These are phyloP conservation scores for Primulina tabacum DNA, from an alignment of 257 asterid species.

Conservation along the genomic window DNA sequence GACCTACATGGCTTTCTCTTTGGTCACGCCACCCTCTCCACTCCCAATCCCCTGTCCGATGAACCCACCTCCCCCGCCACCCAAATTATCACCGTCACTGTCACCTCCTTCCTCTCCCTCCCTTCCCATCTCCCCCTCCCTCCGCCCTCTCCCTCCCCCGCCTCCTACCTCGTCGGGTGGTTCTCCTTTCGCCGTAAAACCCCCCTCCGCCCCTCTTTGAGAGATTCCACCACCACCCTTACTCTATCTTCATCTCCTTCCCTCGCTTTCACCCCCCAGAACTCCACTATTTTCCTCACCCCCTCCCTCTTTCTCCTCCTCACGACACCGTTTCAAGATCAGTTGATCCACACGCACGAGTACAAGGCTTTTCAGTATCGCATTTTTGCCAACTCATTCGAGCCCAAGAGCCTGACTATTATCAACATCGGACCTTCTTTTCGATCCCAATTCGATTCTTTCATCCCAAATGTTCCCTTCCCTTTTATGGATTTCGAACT, in stretches of 20 bases:
- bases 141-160: slow-evolving; percentile 13
- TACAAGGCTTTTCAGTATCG: slow-evolving; percentile 67
- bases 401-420: slow-evolving; percentile 54
- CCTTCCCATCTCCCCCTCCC: slow-evolving; percentile 31
- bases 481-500: slow-evolving; percentile 57
- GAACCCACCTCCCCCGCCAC: neutral
- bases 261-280: slow-evolving; percentile 41
- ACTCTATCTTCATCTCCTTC: slow-evolving; percentile 46
- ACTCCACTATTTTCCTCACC: slow-evolving; percentile 45
- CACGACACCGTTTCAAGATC: slow-evolving; percentile 77
- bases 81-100: slow-evolving; percentile 6
- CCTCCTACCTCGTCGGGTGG: slow-evolving; percentile 39
- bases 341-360: slow-evolving; percentile 75
- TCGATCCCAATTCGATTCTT: slow-evolving; percentile 68
- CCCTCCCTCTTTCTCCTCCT: slow-evolving; percentile 73
- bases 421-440: slow-evolving; percentile 83
- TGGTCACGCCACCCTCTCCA: slow-evolving; percentile 36
- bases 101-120: slow-evolving; percentile 21
- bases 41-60: slow-evolving; percentile 7
- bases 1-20: slow-evolving; percentile 76
- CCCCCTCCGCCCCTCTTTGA: slow-evolving; percentile 57
- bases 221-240: slow-evolving; percentile 45
- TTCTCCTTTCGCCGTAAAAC: slow-evolving; percentile 60
- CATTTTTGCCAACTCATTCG: slow-evolving; percentile 37
- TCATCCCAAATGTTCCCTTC: slow-evolving; percentile 59